Conservation (phyloP, 352 stramenopile species). For the Halophytophthora polymorphica region DNA sequence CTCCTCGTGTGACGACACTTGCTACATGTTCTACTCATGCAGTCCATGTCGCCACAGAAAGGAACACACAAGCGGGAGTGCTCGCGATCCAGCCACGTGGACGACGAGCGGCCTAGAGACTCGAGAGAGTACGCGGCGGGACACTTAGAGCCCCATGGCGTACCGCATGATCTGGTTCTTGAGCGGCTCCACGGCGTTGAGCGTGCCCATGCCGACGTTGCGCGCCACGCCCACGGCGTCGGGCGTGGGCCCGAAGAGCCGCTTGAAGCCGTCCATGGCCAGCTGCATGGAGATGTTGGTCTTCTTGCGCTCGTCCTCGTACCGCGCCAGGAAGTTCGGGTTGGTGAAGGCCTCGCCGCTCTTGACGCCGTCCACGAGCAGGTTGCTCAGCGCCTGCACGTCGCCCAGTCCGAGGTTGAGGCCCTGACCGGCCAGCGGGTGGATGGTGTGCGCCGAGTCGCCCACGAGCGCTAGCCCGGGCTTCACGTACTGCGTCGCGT, state of each 20-base stretch:
- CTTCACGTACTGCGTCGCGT: conserved; percentile 86
- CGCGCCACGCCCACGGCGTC: conserved; percentile 70
- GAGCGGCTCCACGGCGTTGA: conserved; percentile 84
- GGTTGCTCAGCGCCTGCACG: conserved; percentile 71
- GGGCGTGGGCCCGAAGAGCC: conserved; percentile 73
- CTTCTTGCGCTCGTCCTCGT: conserved; percentile 86
- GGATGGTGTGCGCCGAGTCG: conserved; percentile 95
- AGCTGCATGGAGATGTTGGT: conserved; percentile 81
- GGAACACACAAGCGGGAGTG: too few relatives aligned
- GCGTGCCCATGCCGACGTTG: conserved; percentile 83
- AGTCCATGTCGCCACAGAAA: too few relatives aligned
- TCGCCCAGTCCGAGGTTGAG: conserved; percentile 94
- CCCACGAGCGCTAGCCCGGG: conserved; percentile 89
- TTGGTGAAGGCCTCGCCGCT: conserved; percentile 76
- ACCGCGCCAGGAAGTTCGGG: conserved; percentile 76
- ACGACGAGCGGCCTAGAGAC: conserved; percentile 7
- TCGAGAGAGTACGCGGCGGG: conserved; percentile 12
- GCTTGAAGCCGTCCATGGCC: conserved; percentile 89
- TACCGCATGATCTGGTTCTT: conserved; percentile 91
- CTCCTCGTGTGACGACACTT: too few relatives aligned
- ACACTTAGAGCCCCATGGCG: conserved; percentile 76
- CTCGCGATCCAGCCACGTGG: conserved; percentile 2
- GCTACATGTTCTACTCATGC: too few relatives aligned
- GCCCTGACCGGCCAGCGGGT: conserved; percentile 94
- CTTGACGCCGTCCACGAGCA: conserved; percentile 77